Evolutionary conservation across 495 filamentous ascomycete genomes (phyloP), one percentile per base, ranked within the genome.

Genomic region (Astrothelium subdiscretum): DNA sequence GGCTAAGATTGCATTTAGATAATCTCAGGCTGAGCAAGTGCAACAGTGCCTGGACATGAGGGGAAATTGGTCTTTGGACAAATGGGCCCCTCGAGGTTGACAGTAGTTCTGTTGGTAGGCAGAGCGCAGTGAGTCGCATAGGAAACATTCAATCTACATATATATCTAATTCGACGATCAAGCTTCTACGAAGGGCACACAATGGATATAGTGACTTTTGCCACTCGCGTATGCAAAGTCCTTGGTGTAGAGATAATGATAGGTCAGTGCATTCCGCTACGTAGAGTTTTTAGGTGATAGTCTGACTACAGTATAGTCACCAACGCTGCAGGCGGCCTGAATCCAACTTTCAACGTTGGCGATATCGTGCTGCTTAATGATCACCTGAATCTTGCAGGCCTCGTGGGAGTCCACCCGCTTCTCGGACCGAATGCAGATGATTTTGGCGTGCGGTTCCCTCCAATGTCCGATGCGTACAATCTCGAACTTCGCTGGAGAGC

Each of bases 131-230:
- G 51, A 79, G 86, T 78, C 62, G 43, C n/a, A 57, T 48, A 38
- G 29, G 64, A 35, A 31, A 58, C 42, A 40, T 52, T 62, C 24
- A 15, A 38, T 10, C 13, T 51, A 48, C 44, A 32, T 6, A 6
- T 13, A 27, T 26, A 29, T 20, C 62, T 59, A 31, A 58, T 59
- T 31, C 65, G 52, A 59, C 12, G 24, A 43, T 22, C 5, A 64
- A 91, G 87, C 72, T 91, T 85, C 71, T 91, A 88, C 70, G 88
- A 91, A 74, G 88, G 88, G 12, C 81, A 90, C 72, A 80, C 81
- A 1, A 84, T 91, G 69, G 78, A 87, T 51, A 74, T 77, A 54
- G 78, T 88, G 22, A 87, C 87, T 38, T 87, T 89, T 66, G 85
- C 87, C 20, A 80, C 87, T 26, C 81, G 88, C 27, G 83, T 90